Percentiles rank a stretch among this genome's conserved stretches.
Conservation (phyloP, 345 rosid species). For the Brassica juncea region DNA sequence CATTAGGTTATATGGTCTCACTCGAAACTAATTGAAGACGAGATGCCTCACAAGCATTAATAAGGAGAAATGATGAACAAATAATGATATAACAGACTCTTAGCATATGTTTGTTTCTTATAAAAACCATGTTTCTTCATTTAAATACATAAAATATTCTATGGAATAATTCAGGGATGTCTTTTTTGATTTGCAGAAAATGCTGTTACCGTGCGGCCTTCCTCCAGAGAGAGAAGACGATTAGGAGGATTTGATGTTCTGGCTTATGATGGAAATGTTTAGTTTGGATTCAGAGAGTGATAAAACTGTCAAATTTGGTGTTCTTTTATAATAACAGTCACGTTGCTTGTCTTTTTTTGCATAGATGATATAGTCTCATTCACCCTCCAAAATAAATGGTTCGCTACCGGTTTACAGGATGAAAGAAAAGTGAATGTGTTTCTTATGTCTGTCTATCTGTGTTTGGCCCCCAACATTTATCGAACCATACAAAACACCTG, state of each 20-base stretch:
- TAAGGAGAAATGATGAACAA: not conserved
- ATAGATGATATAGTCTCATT: not conserved
- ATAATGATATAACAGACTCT: not conserved
- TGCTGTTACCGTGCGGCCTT: conserved; percentile 92
- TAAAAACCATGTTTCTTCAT: not conserved
- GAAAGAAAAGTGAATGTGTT: not conserved
- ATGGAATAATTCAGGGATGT: not conserved
- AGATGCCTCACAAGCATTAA: no score
- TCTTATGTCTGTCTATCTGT: not conserved
- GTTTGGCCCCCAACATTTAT: not conserved
- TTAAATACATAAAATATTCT: not conserved
- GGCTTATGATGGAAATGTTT: not conserved
- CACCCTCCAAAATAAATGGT: not conserved
- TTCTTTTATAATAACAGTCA: not conserved
- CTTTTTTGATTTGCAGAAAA: conserved; percentile 61
- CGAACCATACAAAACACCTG: no score
- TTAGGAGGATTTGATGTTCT: conserved; percentile 28
- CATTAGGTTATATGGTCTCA: not conserved
- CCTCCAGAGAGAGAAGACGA: conserved; percentile 97
- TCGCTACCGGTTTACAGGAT: not conserved
- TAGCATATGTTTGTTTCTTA: not conserved
- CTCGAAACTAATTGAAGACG: not conserved
- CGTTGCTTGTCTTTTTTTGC: not conserved
- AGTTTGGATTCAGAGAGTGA: not conserved
- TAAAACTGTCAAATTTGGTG: not conserved